Evolutionary conservation across 2,329 filamentous ascomycete genomes (phyloP).

Genomic region (Fusarium xylarioides): DNA sequence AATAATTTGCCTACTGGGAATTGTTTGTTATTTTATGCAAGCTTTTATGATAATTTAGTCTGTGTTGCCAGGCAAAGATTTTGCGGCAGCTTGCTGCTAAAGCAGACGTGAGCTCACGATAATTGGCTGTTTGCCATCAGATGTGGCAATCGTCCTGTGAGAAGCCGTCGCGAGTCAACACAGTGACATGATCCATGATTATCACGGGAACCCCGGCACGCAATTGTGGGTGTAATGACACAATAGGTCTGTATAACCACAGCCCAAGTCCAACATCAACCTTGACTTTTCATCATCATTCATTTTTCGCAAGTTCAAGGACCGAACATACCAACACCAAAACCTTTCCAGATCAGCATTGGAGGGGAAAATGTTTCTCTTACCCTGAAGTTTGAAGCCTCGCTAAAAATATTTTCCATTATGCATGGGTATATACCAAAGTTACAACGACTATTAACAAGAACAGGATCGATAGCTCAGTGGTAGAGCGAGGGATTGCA

Average conservation of each 20-base stretch:
- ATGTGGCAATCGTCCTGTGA: neutral
- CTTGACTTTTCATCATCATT: neutral
- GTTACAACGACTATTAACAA: accelerated
- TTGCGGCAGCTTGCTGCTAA: neutral
- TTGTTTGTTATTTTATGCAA: neutral
- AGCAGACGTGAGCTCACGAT: accelerated
- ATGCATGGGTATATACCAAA: accelerated
- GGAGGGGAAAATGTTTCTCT: too few relatives aligned
- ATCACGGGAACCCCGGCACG: slow-evolving; percentile 3
- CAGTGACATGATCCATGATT: slow-evolving; percentile 4
- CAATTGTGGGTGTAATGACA: slow-evolving; percentile 3
- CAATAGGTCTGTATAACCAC: neutral
- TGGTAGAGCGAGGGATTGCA: slow-evolving; percentile 38
- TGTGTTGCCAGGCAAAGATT: neutral
- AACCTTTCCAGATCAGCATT: neutral
- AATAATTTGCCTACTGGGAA: neutral
- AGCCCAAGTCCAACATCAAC: too few relatives aligned
- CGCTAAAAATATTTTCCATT: accelerated
- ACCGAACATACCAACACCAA: neutral
- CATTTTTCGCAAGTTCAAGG: neutral
- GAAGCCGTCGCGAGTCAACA: neutral
- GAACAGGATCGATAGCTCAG: slow-evolving; percentile 35
- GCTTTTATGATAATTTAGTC: neutral
- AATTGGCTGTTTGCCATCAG: neutral
- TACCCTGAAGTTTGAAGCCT: neutral